Evolutionary conservation across 805 yeast species (phyloP), one percentile per base, ranked within the genome.

Genomic region (Starmerella tilneyi): DNA sequence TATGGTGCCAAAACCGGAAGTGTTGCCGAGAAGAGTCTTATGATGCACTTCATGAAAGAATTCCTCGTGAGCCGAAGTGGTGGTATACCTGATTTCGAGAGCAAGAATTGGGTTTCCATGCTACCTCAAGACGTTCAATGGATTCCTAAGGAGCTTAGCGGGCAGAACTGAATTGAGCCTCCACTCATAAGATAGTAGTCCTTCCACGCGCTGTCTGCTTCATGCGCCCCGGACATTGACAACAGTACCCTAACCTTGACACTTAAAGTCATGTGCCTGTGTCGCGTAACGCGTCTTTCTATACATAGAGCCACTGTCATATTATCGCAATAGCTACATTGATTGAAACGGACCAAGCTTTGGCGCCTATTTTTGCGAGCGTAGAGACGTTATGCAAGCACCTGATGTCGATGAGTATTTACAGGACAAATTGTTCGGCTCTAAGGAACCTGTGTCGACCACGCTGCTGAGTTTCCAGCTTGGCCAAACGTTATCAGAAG

Each of bases 1-100:
- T 82, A 83, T 55, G 89, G 89, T 20, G 73, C 66, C 13, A 62
- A 63, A 49, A 45, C 63, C n/a, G 62, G 60, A 23, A 41, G 38
- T 11, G 45, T 19, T 1, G 48, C 43, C 1, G 67, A 59, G 28
- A 28, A 43, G 35, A 30, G 22, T 12, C 32, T 17, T 5, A 44
- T 63, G 43, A 35, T 34, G 13, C 41, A 19, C 3, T 51, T 61
- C 24, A 50, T 54, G 5, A 36, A 41, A 5, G 13, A 15, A 7
- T 21, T 5, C 9, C 19, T 40, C 9, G 4, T 13, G 13, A 17
- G 27, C 3, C 12, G 13, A 7, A 9, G 12, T 2, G 1, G 27
- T 5, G 12, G 17, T 9, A 16, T 30, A 2, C 45, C 49, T 2
- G 21, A 35, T 9, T 13, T 34, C 4, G 30, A 23, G 9, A 28